phyloP scores from a whole-genome alignment of 2,329 filamentous ascomycete genomes.

The Epichloe elymi region DNA sequence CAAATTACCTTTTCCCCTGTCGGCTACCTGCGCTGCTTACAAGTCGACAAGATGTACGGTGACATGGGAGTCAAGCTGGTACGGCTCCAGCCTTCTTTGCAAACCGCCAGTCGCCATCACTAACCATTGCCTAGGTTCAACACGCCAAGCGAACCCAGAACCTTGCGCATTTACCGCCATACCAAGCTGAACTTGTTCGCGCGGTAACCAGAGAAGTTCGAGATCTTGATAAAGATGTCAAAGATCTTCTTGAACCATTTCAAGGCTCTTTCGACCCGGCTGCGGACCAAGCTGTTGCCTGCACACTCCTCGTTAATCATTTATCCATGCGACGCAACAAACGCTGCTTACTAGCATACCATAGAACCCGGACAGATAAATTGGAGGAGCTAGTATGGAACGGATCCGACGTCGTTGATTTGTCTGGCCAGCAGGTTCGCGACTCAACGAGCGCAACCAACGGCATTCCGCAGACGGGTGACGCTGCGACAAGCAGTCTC shows the following conservation, averaged over 20 bases:
- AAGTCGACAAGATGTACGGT: constrained; percentile 55
- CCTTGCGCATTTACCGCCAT: constrained; percentile 73
- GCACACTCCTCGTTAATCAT: constrained; percentile 83
- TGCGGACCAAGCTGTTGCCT: constrained; percentile 70
- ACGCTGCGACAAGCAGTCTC: constrained; percentile 56
- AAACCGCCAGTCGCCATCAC: neutral
- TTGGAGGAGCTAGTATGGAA: constrained; percentile 90
- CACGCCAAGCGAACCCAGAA: constrained; percentile 92
- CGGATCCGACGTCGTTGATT: constrained; percentile 69
- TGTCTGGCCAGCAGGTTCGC: constrained; percentile 42
- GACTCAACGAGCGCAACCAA: constrained; percentile 21
- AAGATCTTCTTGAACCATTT: constrained; percentile 67
- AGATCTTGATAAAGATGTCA: constrained; percentile 79
- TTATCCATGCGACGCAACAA: constrained; percentile 94
- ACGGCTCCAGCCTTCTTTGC: constrained; percentile 13
- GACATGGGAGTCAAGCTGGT: constrained; percentile 80
- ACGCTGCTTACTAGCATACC: constrained; percentile 86
- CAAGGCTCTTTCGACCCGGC: constrained; percentile 75
- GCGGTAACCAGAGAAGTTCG: constrained; percentile 81
- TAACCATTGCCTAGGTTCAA: constrained; percentile 50
- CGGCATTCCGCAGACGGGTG: constrained; percentile 24
- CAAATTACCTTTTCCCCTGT: neutral
- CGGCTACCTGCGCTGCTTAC: neutral
- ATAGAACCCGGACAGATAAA: constrained; percentile 79
- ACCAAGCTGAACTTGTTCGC: constrained; percentile 84